Conservation (phyloP, 2,329 filamentous ascomycete genomes). For the Colletotrichum plurivorum region DNA sequence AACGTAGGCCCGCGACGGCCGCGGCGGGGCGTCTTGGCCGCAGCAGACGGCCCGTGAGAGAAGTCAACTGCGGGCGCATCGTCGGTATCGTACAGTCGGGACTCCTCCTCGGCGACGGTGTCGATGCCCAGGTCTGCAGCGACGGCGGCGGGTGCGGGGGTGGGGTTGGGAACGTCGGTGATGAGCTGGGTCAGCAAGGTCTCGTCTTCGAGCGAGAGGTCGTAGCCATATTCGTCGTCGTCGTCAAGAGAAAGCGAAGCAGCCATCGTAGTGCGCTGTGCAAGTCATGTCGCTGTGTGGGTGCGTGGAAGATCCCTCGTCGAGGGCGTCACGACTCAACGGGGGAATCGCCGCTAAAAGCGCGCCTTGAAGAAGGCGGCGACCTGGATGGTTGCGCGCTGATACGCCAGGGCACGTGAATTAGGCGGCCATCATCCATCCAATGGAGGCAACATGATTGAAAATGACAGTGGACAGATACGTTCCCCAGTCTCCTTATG, state of each 20-base stretch:
- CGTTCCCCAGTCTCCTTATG: too few relatives aligned
- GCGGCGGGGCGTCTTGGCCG: conserved; percentile 15
- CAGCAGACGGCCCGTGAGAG: conserved; percentile 34
- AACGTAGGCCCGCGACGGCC: conserved; percentile 34
- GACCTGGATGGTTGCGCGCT: not conserved
- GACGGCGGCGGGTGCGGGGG: not conserved
- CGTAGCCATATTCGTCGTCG: conserved; percentile 62
- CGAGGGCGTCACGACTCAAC: conserved; percentile 31
- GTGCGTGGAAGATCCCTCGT: not conserved
- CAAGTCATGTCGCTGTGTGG: conserved; percentile 16
- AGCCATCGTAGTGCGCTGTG: conserved; percentile 23
- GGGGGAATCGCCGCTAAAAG: conserved; percentile 29
- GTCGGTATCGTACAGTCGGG: conserved; percentile 31
- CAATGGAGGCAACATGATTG: not conserved
- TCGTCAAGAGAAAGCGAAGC: conserved; percentile 44
- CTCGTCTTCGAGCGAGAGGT: conserved; percentile 63
- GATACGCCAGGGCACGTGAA: not conserved
- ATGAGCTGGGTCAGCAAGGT: conserved; percentile 53
- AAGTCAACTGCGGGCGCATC: conserved; percentile 44
- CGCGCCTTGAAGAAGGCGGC: conserved; percentile 3
- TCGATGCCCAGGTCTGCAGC: conserved; percentile 31
- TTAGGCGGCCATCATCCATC: not conserved
- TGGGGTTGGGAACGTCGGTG: conserved; percentile 37
- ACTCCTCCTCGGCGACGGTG: conserved; percentile 25
- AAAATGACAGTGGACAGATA: not conserved